Percentiles rank a stretch among this genome's conserved stretches.
Evolutionary conservation across 495 filamentous ascomycete species (phyloP).

Genomic region (Chaetomium tenue): DNA sequence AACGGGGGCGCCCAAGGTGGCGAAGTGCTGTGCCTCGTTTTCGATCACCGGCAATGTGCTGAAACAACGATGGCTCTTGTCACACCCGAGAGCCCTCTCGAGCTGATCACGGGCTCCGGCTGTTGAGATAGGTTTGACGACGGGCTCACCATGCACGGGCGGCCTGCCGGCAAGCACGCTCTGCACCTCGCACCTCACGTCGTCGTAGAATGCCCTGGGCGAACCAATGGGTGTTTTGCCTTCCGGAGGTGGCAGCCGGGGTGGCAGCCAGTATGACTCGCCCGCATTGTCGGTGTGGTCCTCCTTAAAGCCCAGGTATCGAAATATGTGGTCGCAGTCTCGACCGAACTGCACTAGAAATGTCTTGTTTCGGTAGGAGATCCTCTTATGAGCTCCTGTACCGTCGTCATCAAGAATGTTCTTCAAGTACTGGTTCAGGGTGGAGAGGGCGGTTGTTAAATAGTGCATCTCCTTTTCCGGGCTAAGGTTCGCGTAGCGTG

Average conservation of each 20-base stretch:
- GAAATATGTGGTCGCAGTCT: conserved; percentile 61
- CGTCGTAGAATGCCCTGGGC: conserved; percentile 35
- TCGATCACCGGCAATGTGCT: background rate
- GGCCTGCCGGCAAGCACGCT: conserved; percentile 28
- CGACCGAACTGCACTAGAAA: conserved; percentile 68
- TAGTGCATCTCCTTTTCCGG: conserved; percentile 36
- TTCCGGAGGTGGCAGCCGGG: conserved; percentile 22
- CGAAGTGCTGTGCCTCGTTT: conserved; percentile 17
- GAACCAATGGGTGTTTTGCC: conserved; percentile 31
- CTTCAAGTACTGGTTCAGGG: conserved; percentile 59
- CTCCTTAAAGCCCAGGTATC: conserved; percentile 60
- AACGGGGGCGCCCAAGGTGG: conserved; percentile 25
- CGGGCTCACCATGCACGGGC: conserved; percentile 11
- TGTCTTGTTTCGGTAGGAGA: conserved; percentile 67
- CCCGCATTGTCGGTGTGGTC: conserved; percentile 27
- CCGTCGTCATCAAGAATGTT: conserved; percentile 55
- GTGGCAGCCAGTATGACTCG: conserved; percentile 33
- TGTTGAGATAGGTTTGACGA: conserved; percentile 24
- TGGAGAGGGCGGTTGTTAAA: conserved; percentile 52
- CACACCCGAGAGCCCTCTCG: conserved; percentile 26
- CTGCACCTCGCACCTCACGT: conserved; percentile 39
- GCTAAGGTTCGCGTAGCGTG: conserved; percentile 55
- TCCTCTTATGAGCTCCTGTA: conserved; percentile 47
- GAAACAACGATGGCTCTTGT: conserved; percentile 7
- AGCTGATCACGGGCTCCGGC: conserved; percentile 15